Conservation (phyloP, 148 eudicot genomes). For the Rhododendron ovatum region DNA sequence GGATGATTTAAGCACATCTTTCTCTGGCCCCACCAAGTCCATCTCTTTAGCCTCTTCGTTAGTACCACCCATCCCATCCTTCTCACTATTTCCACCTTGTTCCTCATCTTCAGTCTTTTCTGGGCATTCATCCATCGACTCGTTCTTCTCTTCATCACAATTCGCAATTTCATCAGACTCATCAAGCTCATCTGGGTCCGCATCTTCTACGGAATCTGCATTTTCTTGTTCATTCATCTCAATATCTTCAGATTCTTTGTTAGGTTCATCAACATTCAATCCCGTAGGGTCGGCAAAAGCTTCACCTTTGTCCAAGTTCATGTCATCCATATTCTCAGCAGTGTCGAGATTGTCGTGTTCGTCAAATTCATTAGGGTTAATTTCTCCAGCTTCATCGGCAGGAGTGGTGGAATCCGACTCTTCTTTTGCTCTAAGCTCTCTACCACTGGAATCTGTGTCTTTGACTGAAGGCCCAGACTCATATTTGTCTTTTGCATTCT, state of each 20-base stretch:
- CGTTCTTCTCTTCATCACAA: conserved; percentile 32
- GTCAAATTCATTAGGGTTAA: conserved; percentile 36
- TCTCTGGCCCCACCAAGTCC: conserved; percentile 34
- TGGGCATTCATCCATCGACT: conserved; percentile 33
- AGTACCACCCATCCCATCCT: conserved; percentile 24
- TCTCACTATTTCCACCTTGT: conserved; percentile 35
- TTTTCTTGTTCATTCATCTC: conserved; percentile 49
- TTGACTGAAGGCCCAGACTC: conserved; percentile 68
- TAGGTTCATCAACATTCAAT: conserved; percentile 49
- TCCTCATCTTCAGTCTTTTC: conserved; percentile 41
- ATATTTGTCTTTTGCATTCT: conserved; percentile 49
- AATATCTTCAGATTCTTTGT: conserved; percentile 37
- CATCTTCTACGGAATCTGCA: conserved; percentile 43
- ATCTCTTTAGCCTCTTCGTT: conserved; percentile 33
- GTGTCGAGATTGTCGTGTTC: conserved; percentile 36
- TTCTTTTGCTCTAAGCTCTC: conserved; percentile 88
- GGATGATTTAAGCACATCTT: conserved; percentile 32
- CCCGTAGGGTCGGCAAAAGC: conserved; percentile 53
- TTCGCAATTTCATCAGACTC: conserved; percentile 29
- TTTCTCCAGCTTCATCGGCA: conserved; percentile 39
- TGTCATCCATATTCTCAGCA: conserved; percentile 41
- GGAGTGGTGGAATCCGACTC: conserved; percentile 47
- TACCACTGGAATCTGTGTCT: conserved; percentile 46
- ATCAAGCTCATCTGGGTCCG: conserved; percentile 36
- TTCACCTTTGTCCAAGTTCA: conserved; percentile 59